Evolutionary conservation across 441 rosid genomes (phyloP).

Genomic region (Iberis amara): DNA sequence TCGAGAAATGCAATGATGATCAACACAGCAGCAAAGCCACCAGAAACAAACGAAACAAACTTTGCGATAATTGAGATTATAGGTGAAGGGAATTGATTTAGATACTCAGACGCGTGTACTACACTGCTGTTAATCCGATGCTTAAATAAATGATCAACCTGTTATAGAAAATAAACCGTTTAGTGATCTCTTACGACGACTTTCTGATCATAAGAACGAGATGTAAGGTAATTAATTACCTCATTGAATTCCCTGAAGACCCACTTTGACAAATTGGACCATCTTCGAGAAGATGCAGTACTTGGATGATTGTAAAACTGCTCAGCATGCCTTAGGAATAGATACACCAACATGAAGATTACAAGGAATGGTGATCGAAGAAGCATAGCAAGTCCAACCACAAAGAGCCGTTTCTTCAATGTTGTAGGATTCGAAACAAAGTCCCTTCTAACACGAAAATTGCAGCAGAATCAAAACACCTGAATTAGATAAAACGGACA

Average conservation of each 20-base stretch:
- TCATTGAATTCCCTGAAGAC: constrained; percentile 93
- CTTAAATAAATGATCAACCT: constrained; percentile 99
- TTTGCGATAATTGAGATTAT: constrained; percentile 82
- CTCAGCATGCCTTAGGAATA: constrained; percentile 93
- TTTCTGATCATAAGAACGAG: constrained; percentile 9
- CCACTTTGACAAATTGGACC: constrained; percentile 98
- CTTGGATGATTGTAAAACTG: constrained; percentile 96
- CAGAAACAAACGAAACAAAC: constrained; percentile 94
- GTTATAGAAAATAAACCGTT: constrained; percentile 24
- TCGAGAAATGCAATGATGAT: constrained; percentile 95
- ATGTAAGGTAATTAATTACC: constrained; percentile 39
- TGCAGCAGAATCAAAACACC: constrained; percentile 49
- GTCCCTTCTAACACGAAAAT: constrained; percentile 81
- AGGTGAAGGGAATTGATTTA: constrained; percentile 89
- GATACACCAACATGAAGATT: constrained; percentile 92
- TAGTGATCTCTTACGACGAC: background rate
- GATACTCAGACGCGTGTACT: constrained; percentile 74
- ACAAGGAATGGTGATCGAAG: constrained; percentile 92
- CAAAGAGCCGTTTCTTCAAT: constrained; percentile 76
- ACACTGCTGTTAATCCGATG: constrained; percentile 92
- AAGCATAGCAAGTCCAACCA: constrained; percentile 88
- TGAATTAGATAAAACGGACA: constrained; percentile 26
- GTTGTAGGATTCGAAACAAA: constrained; percentile 76
- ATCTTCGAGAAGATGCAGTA: constrained; percentile 92
- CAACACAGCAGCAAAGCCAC: constrained; percentile 94